A percentile compares a stretch with the other conserved stretches of the same genome.
phyloP scores from a whole-genome alignment of 2,329 filamentous ascomycete species.

The Didymella exigua region DNA sequence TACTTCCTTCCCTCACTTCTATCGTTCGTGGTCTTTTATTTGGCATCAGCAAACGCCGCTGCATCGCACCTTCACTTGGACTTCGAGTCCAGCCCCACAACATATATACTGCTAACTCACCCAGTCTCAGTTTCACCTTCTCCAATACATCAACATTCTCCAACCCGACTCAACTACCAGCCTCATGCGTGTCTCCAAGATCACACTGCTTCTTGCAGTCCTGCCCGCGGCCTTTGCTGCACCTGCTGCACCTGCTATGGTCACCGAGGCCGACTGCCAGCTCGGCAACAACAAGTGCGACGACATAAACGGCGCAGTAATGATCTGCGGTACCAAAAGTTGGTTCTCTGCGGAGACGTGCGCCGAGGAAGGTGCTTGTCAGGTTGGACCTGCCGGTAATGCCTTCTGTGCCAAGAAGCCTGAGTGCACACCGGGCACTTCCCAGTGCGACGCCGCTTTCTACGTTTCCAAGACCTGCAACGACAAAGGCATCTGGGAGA shows the following conservation, averaged over 20 bases:
- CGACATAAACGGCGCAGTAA: not conserved
- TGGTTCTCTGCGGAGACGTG: constrained; percentile 4
- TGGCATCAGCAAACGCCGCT: not conserved
- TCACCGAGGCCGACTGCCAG: not conserved
- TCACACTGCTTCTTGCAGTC: not conserved
- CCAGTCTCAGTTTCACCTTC: not conserved
- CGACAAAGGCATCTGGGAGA: constrained; percentile 5
- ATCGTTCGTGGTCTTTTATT: too few relatives aligned
- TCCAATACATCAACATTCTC: too few relatives aligned
- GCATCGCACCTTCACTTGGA: not conserved
- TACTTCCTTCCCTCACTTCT: too few relatives aligned
- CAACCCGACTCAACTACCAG: too few relatives aligned
- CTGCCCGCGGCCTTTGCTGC: not conserved
- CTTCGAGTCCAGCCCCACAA: not conserved
- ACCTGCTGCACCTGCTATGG: not conserved
- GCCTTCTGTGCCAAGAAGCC: constrained; percentile 3
- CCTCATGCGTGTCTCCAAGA: not conserved
- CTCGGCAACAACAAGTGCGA: constrained; percentile 10
- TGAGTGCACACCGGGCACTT: not conserved
- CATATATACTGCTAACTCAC: not conserved
- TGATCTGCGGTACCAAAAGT: not conserved
- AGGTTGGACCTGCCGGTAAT: not conserved
- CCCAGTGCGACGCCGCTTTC: constrained; percentile 5
- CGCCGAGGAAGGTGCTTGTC: not conserved
- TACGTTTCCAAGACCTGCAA: constrained; percentile 7